phyloP scores from a whole-genome alignment of 148 eudicot species.

The Spergularia bocconei region DNA sequence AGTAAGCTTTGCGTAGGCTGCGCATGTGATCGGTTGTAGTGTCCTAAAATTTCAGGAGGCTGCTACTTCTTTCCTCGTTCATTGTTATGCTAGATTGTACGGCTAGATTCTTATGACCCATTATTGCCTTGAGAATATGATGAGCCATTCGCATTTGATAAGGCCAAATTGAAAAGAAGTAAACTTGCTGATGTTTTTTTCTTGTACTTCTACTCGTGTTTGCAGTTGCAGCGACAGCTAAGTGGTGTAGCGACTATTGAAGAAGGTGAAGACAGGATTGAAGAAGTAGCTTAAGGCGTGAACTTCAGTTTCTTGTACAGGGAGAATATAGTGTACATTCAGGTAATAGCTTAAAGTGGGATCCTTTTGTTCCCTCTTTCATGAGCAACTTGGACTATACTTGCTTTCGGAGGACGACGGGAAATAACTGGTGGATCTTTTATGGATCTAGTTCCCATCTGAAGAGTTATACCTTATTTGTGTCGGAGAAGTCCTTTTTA shows the following conservation, averaged over 20 bases:
- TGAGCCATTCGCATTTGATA: no score
- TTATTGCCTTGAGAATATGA: no score
- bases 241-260: slow-evolving; percentile 45
- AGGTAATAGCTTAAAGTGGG: slow-evolving; percentile 33
- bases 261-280: slow-evolving; percentile 49
- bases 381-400: slow-evolving; percentile 12
- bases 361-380: slow-evolving; percentile 12
- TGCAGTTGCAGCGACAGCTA: slow-evolving; percentile 67
- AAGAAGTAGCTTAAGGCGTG: slow-evolving; percentile 40
- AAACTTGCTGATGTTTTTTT: slow-evolving; percentile 12
- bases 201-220: slow-evolving; percentile 2
- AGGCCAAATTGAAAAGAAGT: no score
- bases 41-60: no score
- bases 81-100: no score
- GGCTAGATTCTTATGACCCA: no score
- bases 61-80: no score
- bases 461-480: slow-evolving; percentile 2
- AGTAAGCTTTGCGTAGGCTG: no score
- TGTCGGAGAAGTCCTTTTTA: background rate
- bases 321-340: slow-evolving; percentile 46
- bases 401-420: slow-evolving; percentile 13
- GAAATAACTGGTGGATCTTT: slow-evolving; percentile 17
- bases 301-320: slow-evolving; percentile 30
- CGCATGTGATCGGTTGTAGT: no score
- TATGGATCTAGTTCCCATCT: slow-evolving; percentile 1